phyloP scores from a whole-genome alignment of 805 yeast genomes.

The Saccharomyces mikatae region DNA sequence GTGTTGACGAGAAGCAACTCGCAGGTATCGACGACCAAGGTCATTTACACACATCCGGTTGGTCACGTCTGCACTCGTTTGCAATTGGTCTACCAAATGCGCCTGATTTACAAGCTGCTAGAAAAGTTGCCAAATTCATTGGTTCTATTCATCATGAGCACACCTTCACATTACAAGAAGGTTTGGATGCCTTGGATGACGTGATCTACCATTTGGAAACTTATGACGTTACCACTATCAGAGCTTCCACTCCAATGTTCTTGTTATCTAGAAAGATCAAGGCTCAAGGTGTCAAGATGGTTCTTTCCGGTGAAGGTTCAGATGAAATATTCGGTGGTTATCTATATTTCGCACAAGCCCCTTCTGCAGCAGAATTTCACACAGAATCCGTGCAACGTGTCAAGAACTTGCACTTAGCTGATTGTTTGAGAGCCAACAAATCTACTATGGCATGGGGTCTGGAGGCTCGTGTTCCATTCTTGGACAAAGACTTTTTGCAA shows the following conservation, averaged over 20 bases:
- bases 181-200: conserved; percentile 85
- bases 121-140: conserved; percentile 87
- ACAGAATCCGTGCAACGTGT: conserved; percentile 88
- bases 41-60: conserved; percentile 62
- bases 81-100: conserved; percentile 95
- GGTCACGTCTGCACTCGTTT: conserved; percentile 80
- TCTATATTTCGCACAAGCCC: conserved; percentile 91
- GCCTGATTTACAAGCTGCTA: conserved; percentile 90
- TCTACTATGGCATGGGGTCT: conserved; percentile 99
- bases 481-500: conserved; percentile 84
- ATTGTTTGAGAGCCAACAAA: conserved; percentile 95
- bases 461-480: conserved; percentile 96
- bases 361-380: conserved; percentile 83
- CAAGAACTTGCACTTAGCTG: conserved; percentile 90
- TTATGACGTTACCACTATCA: conserved; percentile 90
- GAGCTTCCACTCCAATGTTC: conserved; percentile 98
- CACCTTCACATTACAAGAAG: conserved; percentile 89
- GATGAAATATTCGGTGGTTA: conserved; percentile 97
- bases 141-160: conserved; percentile 95
- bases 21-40: conserved; percentile 89
- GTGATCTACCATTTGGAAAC: conserved; percentile 93
- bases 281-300: conserved; percentile 99
- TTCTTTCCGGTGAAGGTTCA: conserved; percentile 92
- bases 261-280: conserved; percentile 86
- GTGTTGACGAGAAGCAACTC: conserved; percentile 51